Percentiles rank a stretch among this genome's conserved stretches.
Evolutionary conservation across 2,329 filamentous ascomycete species (phyloP).

Genomic region (Botryotinia narcissicola): DNA sequence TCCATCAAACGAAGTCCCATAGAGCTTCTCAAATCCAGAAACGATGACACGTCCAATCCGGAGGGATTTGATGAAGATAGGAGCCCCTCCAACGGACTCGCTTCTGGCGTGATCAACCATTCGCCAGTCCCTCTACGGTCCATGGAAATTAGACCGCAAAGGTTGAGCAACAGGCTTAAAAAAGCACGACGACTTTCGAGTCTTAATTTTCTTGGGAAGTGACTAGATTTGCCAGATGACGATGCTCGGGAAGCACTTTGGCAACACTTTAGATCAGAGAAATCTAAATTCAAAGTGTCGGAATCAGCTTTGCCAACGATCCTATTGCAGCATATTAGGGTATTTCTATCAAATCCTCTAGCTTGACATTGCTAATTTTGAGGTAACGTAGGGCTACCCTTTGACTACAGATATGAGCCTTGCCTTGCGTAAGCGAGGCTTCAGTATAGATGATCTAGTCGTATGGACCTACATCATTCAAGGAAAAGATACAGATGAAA

Average conservation of each 20-base stretch:
- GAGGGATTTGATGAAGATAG: background rate
- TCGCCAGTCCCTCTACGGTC: background rate
- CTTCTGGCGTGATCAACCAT: background rate
- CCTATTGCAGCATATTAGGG: conserved; percentile 23
- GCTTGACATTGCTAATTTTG: conserved; percentile 2
- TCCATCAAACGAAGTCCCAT: background rate
- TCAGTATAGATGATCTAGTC: conserved; percentile 29
- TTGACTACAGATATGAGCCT: background rate
- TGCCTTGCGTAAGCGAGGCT: conserved; percentile 20
- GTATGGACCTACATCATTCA: conserved; percentile 36
- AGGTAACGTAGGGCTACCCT: background rate
- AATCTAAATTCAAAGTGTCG: background rate
- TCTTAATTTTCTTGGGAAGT: conserved; percentile 22
- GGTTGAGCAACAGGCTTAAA: background rate
- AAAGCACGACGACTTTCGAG: conserved; percentile 10
- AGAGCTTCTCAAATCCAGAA: background rate
- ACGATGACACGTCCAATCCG: background rate
- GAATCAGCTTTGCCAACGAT: conserved; percentile 23
- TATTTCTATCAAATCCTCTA: background rate
- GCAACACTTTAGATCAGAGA: conserved; percentile 10
- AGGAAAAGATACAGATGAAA: conserved; percentile 26
- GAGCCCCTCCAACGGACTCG: background rate
- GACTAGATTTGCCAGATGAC: conserved; percentile 25
- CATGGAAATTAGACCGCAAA: background rate
- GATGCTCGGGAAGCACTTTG: conserved; percentile 21